Evolutionary conservation across 2,329 filamentous ascomycete species (phyloP).

Genomic region (Tolypocladium inflatum): DNA sequence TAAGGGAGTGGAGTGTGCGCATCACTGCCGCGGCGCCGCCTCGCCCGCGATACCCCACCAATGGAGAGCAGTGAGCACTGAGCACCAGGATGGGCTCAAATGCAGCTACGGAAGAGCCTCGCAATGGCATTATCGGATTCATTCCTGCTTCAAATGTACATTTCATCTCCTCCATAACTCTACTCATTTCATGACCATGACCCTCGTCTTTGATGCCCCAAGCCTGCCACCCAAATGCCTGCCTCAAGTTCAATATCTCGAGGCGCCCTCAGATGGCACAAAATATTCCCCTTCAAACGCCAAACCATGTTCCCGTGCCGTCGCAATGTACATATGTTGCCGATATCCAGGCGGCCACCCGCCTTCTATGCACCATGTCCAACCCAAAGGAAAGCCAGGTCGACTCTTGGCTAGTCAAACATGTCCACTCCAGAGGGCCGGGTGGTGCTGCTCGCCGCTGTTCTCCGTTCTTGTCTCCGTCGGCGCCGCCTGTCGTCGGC

Average conservation of each 20-base stretch:
- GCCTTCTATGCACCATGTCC: background rate
- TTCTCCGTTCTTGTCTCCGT: constrained; percentile 44
- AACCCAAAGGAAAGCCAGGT: background rate
- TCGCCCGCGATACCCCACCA: background rate
- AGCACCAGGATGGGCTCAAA: too few relatives aligned
- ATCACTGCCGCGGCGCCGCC: background rate
- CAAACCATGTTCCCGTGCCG: background rate
- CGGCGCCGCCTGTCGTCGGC: constrained; percentile 46
- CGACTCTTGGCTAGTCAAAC: constrained; percentile 20
- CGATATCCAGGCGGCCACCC: background rate
- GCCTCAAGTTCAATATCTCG: background rate
- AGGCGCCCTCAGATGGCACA: background rate
- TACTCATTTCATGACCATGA: background rate
- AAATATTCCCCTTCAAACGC: background rate
- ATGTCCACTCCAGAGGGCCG: constrained; percentile 25
- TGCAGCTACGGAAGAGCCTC: too few relatives aligned
- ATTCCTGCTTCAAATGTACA: background rate
- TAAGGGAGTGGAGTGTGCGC: background rate
- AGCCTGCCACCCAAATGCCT: background rate
- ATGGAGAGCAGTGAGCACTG: too few relatives aligned
- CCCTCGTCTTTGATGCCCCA: background rate
- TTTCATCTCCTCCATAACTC: background rate
- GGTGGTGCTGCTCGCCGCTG: constrained; percentile 26
- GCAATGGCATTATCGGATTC: too few relatives aligned
- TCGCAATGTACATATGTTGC: background rate